Conservation (phyloP, 2,329 filamentous ascomycete genomes). For the Botryosphaeria dothidea region DNA sequence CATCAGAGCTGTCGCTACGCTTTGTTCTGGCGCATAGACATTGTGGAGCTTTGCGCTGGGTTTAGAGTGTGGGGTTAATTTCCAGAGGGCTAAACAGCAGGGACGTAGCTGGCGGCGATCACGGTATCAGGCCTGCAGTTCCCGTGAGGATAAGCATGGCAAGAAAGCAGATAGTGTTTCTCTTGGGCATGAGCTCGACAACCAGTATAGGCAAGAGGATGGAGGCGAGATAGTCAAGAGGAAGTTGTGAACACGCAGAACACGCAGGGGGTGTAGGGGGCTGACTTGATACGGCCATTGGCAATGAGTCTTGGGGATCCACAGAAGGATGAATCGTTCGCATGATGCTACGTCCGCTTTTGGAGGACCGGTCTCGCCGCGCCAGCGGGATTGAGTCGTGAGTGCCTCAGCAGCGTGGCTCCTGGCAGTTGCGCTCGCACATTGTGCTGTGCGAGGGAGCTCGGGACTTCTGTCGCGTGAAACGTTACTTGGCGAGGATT, state of each 20-base stretch:
- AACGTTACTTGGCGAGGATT: constrained; percentile 7
- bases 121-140: constrained; percentile 2
- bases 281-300: not conserved
- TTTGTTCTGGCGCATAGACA: not conserved
- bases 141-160: not conserved
- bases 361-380: not conserved
- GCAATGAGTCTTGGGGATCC: not conserved
- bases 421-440: not conserved
- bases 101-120: constrained; percentile 5
- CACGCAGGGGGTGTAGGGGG: not conserved
- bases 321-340: constrained; percentile 12
- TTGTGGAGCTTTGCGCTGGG: not conserved
- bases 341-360: constrained; percentile 12
- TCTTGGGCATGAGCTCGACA: not conserved
- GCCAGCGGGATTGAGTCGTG: not conserved
- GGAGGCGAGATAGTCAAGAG: not conserved
- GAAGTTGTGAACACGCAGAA: not conserved
- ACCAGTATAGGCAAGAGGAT: not conserved
- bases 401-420: not conserved
- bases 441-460: not conserved
- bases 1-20: not conserved
- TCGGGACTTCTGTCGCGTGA: not conserved
- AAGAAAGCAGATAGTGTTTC: not conserved
- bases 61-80: constrained; percentile 16
- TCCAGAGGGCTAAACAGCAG: constrained; percentile 12